Base-by-base conservation (phyloP, 2,329 filamentous ascomycete species). In the Mollisia scopiformis region DNA sequence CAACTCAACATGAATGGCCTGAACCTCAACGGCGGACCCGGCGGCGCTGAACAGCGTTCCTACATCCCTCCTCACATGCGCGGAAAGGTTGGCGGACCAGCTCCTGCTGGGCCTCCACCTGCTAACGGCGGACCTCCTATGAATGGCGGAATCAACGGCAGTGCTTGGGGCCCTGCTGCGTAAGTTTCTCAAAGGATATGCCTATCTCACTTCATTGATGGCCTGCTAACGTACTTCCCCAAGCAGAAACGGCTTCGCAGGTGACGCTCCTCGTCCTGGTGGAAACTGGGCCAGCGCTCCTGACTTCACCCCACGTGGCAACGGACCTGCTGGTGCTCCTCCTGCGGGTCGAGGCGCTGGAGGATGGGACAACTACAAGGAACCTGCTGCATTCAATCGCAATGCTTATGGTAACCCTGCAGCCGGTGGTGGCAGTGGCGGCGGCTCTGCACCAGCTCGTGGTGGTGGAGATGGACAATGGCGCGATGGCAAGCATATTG, bases 401-500 rank as follows among this genome's bases (percentile, higher is more conserved):
- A 87, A 84, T 74, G 84, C 80, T 61, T 90, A 90, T 71, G 76
- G 74, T 46, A 73, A 72, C 60, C 72, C 71, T 33, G 68, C 66
- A 55, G 67, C 68, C 47, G 74, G 72, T 65, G 76, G 76, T 51
- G 75, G 74, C 47, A 75, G 76, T 47, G 79, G 82, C 66, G 80
- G 61, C 33, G 61, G 58, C 30, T 52, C 58, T 51, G 60, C 59
- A 27, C 71, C 83, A 73, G 83, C 88, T 72, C 88, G 90, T 72
- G 93, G 93, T 72, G 96, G 93, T 75, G 95, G 95, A 73, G 95
- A 98, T 74, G 95, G 95, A 73, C 88, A 92, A 81, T 99, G 95
- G 95, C 88, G 89, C 74, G 94, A 98, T 69, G 95, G 95, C 78
- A 97, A 98, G 84, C 95, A 99, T 82, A 82, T 97, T 71, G 86